Base-by-base conservation (phyloP, 2,329 filamentous ascomycete genomes). In the Hymenoscyphus linearis region DNA sequence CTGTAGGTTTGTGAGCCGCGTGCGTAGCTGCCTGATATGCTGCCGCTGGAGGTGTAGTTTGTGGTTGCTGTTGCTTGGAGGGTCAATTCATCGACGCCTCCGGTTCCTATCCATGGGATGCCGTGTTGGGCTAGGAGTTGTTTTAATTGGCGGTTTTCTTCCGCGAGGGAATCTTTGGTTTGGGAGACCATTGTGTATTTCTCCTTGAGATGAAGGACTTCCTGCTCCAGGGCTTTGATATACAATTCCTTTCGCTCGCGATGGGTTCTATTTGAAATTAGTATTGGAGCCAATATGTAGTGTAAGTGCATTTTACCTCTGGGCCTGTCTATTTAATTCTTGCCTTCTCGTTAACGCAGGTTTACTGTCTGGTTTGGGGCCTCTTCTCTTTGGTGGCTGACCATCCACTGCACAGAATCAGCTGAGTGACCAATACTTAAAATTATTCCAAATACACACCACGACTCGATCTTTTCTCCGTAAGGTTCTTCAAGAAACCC, bases 241-340 rank as follows among this genome's bases (percentile, higher is more conserved):
- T 98, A 98, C 69, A 92, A 83, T 76, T 98, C 95, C 75, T 98
- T 98, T 67, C 95, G 86, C 77, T 98, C 95, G 60, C 95, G 91
- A 76, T 99, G 95, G 18, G 95, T 98, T 72, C 95, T 96, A 72
- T 18, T 27, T 50, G n/a, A 26, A 40, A 58, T 70, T 54, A 70
- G 64, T 18, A 4, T 12, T 27, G 22, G 14, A 26, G 2, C 1
- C 34, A 31, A 36, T 18, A 6, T 18, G 47, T 13, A 6, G 14
- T 25, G 26, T 35, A n/a, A 27, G 25, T 27, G 25, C 9, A 57
- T 34, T 76, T 68, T 84, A 96, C 93, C 93, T 88, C 76, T 98
- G 95, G 34, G 95, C 95, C 77, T 98, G 93, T 65, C 95, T 85
- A 73, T 98, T 98, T 64, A 98, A 79, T 75, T 98, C 93, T 73